phyloP scores from a whole-genome alignment of 352 stramenopile genomes.

The Phytophthora pistaciae region DNA sequence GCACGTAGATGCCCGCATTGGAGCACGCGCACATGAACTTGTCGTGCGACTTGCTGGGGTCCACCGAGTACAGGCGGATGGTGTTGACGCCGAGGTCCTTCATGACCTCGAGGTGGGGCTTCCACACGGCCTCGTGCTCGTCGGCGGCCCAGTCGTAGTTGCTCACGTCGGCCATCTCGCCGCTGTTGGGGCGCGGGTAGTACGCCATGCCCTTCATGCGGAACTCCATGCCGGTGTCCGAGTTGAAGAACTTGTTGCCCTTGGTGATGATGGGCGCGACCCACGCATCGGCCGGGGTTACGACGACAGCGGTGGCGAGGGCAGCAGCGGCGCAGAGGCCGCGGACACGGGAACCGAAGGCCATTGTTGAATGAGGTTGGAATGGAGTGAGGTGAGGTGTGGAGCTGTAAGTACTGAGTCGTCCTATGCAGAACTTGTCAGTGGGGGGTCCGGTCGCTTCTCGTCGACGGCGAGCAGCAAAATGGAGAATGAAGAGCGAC shows the following conservation, averaged over 20 bases:
- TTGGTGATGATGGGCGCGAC: conserved; percentile 59
- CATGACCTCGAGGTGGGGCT: conserved; percentile 61
- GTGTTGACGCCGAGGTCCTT: conserved; percentile 73
- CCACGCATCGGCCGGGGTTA: conserved; percentile 45
- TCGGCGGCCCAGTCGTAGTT: conserved; percentile 73
- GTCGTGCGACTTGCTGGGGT: conserved; percentile 69
- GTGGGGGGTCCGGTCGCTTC: conserved; percentile 24
- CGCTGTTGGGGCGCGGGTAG: conserved; percentile 72
- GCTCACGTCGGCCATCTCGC: conserved; percentile 61
- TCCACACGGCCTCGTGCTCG: conserved; percentile 67
- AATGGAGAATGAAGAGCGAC: conserved; percentile 32
- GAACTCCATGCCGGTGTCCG: conserved; percentile 67
- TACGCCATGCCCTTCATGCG: conserved; percentile 81
- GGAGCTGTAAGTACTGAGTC: conserved; percentile 25
- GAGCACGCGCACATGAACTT: conserved; percentile 84
- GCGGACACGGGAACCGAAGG: conserved; percentile 28
- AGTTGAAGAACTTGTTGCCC: conserved; percentile 91
- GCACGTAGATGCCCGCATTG: conserved; percentile 75
- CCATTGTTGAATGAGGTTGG: conserved; percentile 19
- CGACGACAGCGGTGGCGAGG: conserved; percentile 21
- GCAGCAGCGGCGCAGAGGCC: conserved; percentile 25
- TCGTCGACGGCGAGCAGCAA: conserved; percentile 31
- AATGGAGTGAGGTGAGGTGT: neutral
- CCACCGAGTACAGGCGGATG: conserved; percentile 74
- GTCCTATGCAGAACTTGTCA: conserved; percentile 18